These are phyloP conservation scores for Xylaria flabelliformis DNA, from an alignment of 495 filamentous ascomycete species.

Conservation along the genomic window DNA sequence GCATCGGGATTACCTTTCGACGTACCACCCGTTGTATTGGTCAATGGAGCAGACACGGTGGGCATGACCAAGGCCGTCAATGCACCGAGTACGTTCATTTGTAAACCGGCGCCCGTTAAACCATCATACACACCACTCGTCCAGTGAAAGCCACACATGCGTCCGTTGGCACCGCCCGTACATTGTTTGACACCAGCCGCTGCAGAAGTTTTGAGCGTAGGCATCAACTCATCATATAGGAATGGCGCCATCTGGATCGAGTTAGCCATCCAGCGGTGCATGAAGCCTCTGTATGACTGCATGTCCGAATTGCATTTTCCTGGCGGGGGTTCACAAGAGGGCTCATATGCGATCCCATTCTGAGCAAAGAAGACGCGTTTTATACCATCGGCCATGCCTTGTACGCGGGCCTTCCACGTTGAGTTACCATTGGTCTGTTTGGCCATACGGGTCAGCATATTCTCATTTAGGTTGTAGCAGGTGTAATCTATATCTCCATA, in stretches of 20 bases:
- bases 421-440: conserved; percentile 54
- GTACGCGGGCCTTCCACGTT: conserved; percentile 52
- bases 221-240: conserved; percentile 48
- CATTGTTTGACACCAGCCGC: conserved; percentile 66
- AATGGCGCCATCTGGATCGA: conserved; percentile 61
- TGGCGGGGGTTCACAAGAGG: conserved; percentile 59
- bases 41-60: conserved; percentile 53
- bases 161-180: conserved; percentile 55
- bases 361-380: conserved; percentile 52
- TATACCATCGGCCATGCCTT: conserved; percentile 50
- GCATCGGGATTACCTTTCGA: conserved; percentile 68
- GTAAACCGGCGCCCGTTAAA: conserved; percentile 57
- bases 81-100: conserved; percentile 54
- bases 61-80: conserved; percentile 40
- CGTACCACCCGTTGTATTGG: conserved; percentile 64
- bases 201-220: conserved; percentile 60
- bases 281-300: conserved; percentile 72
- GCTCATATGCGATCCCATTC: conserved; percentile 56
- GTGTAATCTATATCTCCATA: not conserved
- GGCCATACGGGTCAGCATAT: conserved; percentile 24
- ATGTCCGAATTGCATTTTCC: conserved; percentile 66
- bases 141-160: conserved; percentile 69
- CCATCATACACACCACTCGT: conserved; percentile 58
- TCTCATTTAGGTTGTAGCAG: not conserved
- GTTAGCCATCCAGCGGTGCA: conserved; percentile 69